These are phyloP conservation scores for Capronia americana DNA, from an alignment of 2,329 filamentous ascomycete species.

Conservation along the genomic window DNA sequence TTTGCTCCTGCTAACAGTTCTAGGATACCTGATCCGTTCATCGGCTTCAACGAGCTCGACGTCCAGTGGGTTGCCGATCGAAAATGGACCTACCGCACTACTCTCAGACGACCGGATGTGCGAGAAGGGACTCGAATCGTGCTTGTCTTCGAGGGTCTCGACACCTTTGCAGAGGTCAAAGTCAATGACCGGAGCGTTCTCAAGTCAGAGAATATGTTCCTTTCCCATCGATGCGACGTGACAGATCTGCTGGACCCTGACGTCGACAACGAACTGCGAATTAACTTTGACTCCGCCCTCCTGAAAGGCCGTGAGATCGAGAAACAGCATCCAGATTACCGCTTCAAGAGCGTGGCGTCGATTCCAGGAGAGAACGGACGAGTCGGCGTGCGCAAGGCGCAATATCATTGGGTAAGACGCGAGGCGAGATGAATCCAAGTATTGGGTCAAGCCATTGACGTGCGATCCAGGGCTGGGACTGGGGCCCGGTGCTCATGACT, in stretches of 20 bases:
- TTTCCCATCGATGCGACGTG: slow-evolving; percentile 69
- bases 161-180: slow-evolving; percentile 76
- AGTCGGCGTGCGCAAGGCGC: slow-evolving; percentile 59
- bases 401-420: slow-evolving; percentile 65
- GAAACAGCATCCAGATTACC: slow-evolving; percentile 14
- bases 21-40: slow-evolving; percentile 6
- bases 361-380: slow-evolving; percentile 1
- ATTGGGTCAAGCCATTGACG: background rate
- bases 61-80: slow-evolving; percentile 4
- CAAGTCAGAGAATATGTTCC: slow-evolving; percentile 79
- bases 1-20: background rate
- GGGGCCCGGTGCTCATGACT: slow-evolving; percentile 69
- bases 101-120: background rate
- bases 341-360: background rate
- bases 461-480: slow-evolving; percentile 64
- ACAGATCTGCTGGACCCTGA: slow-evolving; percentile 39
- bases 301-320: slow-evolving; percentile 9
- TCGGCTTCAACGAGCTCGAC: slow-evolving; percentile 4
- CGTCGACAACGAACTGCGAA: background rate
- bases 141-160: slow-evolving; percentile 76
- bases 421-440: background rate
- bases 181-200: slow-evolving; percentile 72
- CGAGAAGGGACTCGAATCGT: slow-evolving; percentile 49
- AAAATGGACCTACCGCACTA: slow-evolving; percentile 1
- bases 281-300: background rate